Conservation (phyloP, 2,329 filamentous ascomycete genomes). For the Chaetomiaceae sp. region DNA sequence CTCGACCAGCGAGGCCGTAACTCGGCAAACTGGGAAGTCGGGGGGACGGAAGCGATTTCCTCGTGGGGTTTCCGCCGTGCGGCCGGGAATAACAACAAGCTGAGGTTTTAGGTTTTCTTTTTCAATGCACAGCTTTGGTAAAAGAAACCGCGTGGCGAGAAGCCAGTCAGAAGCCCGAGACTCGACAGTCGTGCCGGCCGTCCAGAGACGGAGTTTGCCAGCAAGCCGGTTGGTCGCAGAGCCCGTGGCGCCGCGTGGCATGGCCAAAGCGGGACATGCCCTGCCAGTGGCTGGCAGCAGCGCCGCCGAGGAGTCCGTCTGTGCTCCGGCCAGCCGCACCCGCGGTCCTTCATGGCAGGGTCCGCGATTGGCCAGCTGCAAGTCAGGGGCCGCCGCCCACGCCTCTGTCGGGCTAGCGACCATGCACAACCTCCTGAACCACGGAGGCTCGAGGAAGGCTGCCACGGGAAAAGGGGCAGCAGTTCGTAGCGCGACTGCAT, state of each 20-base stretch:
- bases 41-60: too few species aligned
- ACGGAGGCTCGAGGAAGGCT: not conserved
- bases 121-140: not conserved
- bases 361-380: slow-evolving; percentile 10
- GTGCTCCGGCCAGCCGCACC: slow-evolving; percentile 11
- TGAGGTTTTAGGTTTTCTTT: too few species aligned
- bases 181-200: not conserved
- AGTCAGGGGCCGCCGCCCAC: slow-evolving; percentile 1
- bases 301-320: not conserved
- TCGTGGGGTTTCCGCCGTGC: too few species aligned
- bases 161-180: not conserved
- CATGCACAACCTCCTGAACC: not conserved
- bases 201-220: too few species aligned
- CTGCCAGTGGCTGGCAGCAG: too few species aligned
- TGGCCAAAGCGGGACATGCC: not conserved
- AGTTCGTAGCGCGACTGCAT: not conserved
- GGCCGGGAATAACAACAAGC: too few species aligned
- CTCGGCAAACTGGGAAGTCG: too few species aligned
- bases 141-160: not conserved
- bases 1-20: too few species aligned
- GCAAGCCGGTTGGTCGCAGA: not conserved
- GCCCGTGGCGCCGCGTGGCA: not conserved
- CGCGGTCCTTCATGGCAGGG: slow-evolving; percentile 6
- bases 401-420: slow-evolving; percentile 6
- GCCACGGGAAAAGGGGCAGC: not conserved